Evolutionary conservation across 2,329 filamentous ascomycete species (phyloP).

Genomic region (Neonectria coccinea): DNA sequence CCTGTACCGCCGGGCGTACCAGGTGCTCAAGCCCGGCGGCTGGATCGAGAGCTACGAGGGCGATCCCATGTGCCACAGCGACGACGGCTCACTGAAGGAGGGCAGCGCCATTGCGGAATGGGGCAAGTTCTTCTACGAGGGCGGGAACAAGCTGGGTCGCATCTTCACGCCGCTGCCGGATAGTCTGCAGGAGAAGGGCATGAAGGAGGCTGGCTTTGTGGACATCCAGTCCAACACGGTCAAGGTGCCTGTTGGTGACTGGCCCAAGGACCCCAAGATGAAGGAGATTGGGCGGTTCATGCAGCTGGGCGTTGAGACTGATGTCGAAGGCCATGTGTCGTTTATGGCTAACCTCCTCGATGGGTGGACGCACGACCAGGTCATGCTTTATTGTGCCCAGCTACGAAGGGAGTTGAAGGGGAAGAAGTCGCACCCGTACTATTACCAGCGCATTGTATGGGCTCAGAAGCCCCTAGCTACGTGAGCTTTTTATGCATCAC

Average conservation of each 20-base stretch:
- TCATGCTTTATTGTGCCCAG: constrained; percentile 49
- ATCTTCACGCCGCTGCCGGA: constrained; percentile 39
- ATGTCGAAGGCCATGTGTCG: constrained; percentile 50
- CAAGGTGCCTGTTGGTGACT: constrained; percentile 38
- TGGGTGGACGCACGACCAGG: constrained; percentile 50
- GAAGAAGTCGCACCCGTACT: constrained; percentile 46
- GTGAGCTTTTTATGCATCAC: too few relatives aligned
- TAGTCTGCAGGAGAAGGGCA: constrained; percentile 34
- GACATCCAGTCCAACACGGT: constrained; percentile 38
- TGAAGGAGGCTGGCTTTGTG: constrained; percentile 36
- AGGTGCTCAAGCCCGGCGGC: constrained; percentile 67
- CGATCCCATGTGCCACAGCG: constrained; percentile 41
- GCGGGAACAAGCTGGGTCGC: constrained; percentile 47
- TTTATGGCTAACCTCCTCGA: constrained; percentile 51
- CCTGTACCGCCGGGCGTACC: constrained; percentile 62
- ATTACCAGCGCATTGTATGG: constrained; percentile 46
- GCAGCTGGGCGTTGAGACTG: constrained; percentile 49
- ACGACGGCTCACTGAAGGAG: constrained; percentile 47
- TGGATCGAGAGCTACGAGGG: constrained; percentile 52
- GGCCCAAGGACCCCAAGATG: constrained; percentile 33
- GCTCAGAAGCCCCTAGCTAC: constrained; percentile 32
- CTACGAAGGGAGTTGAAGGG: constrained; percentile 47
- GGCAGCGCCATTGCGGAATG: constrained; percentile 45
- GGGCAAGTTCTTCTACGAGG: constrained; percentile 45
- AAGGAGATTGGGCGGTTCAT: constrained; percentile 44